phyloP scores from a whole-genome alignment of 2,329 filamentous ascomycete species.

The Stagonosporopsis rhizophila region DNA sequence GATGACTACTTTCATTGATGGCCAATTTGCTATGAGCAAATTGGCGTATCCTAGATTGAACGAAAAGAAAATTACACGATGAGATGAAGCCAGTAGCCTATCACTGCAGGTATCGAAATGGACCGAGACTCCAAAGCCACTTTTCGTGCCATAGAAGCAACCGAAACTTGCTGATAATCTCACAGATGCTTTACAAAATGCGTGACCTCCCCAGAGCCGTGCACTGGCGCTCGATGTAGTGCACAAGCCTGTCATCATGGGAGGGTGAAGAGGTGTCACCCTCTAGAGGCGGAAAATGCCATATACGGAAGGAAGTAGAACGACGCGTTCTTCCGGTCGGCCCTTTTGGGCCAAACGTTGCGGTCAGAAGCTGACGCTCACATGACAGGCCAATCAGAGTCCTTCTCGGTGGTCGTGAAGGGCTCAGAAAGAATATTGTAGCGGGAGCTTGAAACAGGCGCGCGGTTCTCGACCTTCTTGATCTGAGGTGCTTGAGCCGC shows the following conservation, averaged over 20 bases:
- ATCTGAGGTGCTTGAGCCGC: conserved; percentile 22
- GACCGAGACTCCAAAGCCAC: conserved; percentile 10
- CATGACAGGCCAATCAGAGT: conserved; percentile 53
- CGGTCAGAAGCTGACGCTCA: conserved; percentile 22
- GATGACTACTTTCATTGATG: conserved; percentile 5
- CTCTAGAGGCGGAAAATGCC: neutral
- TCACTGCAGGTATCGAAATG: conserved; percentile 15
- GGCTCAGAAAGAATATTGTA: conserved; percentile 41
- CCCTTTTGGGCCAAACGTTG: neutral
- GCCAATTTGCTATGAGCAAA: neutral
- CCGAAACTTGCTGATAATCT: conserved; percentile 12
- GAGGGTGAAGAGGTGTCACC: neutral
- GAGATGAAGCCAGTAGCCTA: conserved; percentile 6
- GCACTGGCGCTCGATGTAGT: conserved; percentile 3
- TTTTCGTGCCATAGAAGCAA: conserved; percentile 10
- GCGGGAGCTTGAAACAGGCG: conserved; percentile 32
- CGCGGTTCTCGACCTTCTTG: conserved; percentile 37
- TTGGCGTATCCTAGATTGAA: conserved; percentile 8
- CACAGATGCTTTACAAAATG: conserved; percentile 21
- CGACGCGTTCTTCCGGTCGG: neutral
- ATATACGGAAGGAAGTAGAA: neutral
- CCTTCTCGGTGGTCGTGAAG: conserved; percentile 36
- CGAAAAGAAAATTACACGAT: conserved; percentile 16
- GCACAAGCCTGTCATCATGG: neutral
- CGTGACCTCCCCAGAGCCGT: neutral